A percentile compares a stretch with the other conserved stretches of the same genome.
Conservation (phyloP, 768 basidiomycete genomes). For the Podaxis mareebaensis region DNA sequence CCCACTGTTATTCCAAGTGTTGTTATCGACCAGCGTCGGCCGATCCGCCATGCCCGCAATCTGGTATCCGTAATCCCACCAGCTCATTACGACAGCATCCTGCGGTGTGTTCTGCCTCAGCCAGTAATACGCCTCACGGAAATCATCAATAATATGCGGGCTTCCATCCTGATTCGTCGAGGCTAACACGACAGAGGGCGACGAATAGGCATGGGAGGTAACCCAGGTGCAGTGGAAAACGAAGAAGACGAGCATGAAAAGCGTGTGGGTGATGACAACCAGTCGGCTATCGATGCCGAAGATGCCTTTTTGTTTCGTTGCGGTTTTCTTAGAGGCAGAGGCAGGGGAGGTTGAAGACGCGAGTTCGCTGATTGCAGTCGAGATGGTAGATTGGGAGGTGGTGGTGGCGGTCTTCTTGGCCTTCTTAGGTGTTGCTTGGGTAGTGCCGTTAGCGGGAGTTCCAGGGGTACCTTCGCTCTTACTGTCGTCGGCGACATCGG, state of each 20-base stretch:
- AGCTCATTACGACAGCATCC: conserved; percentile 94
- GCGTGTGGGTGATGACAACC: conserved; percentile 69
- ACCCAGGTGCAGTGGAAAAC: conserved; percentile 98
- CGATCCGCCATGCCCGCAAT: conserved; percentile 99
- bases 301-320: conserved; percentile 57
- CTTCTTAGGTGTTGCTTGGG: conserved; percentile 51
- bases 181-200: conserved; percentile 93
- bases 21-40: conserved; percentile 96
- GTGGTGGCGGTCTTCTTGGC: conserved; percentile 52
- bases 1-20: conserved; percentile 99
- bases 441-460: conserved; percentile 28
- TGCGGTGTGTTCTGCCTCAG: conserved; percentile 91
- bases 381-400: conserved; percentile 23
- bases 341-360: conserved; percentile 37
- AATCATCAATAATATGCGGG: conserved; percentile 96
- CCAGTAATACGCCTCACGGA: conserved; percentile 99
- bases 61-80: conserved; percentile 99
- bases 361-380: conserved; percentile 40
- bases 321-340: conserved; percentile 37
- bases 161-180: conserved; percentile 79
- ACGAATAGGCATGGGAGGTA: conserved; percentile 93
- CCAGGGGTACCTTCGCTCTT: conserved; percentile 31
- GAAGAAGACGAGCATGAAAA: conserved; percentile 84
- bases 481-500: conserved; percentile 38
- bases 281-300: conserved; percentile 85